Conservation (phyloP, 2,329 filamentous ascomycete species). For the Pseudogymnoascus sp. region DNA sequence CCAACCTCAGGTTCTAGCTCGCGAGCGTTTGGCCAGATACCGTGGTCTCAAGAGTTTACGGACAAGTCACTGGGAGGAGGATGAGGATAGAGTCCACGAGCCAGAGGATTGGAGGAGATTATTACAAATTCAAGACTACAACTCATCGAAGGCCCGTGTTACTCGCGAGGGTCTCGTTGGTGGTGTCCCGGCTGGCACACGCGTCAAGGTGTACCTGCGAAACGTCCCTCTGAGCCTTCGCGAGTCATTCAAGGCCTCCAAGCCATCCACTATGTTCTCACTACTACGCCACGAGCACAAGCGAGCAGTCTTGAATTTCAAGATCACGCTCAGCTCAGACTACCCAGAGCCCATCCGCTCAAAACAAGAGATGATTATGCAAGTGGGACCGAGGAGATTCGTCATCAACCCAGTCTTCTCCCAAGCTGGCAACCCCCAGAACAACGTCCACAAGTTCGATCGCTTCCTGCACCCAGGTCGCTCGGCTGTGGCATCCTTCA, state of each 20-base stretch:
- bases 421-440: constrained; percentile 78
- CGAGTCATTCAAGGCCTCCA: constrained; percentile 42
- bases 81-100: constrained; percentile 78
- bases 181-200: constrained; percentile 74
- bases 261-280: constrained; percentile 71
- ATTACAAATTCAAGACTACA: constrained; percentile 83
- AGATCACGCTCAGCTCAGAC: constrained; percentile 76
- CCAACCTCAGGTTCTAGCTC: constrained; percentile 74
- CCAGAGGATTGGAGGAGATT: constrained; percentile 85
- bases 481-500: constrained; percentile 80
- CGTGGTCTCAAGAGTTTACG: constrained; percentile 86
- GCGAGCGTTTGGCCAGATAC: constrained; percentile 79
- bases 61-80: constrained; percentile 79
- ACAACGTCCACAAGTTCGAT: constrained; percentile 96
- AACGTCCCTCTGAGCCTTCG: constrained; percentile 48
- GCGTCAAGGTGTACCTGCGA: constrained; percentile 70
- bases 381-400: constrained; percentile 82
- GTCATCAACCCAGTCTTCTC: constrained; percentile 88
- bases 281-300: constrained; percentile 93
- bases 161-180: constrained; percentile 80
- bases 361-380: constrained; percentile 85
- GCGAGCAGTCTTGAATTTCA: constrained; percentile 79
- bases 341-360: constrained; percentile 70
- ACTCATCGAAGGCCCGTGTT: constrained; percentile 67
- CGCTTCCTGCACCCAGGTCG: constrained; percentile 86